Evolutionary conservation across 305 asterid species (phyloP).

Genomic region (Andrographis paniculata): DNA sequence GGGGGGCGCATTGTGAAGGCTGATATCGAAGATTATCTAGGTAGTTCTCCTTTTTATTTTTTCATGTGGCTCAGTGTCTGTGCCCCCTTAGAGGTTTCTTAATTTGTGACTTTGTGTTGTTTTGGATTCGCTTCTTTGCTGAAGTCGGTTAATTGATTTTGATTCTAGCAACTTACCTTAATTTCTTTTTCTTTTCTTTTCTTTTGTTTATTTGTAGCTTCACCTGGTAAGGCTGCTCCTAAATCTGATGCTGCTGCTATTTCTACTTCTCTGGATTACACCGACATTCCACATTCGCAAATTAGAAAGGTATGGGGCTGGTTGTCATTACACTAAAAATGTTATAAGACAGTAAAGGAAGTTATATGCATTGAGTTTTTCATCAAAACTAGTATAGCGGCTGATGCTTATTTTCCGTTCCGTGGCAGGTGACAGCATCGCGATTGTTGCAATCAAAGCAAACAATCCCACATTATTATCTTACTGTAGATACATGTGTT

Average conservation of each 20-base stretch:
- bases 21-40: constrained; percentile 86
- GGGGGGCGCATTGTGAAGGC: constrained; percentile 92
- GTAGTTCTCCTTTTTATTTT: constrained; percentile 30
- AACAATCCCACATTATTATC: constrained; percentile 96
- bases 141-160: constrained; percentile 9
- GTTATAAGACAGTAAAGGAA: not conserved
- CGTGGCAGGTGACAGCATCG: constrained; percentile 82
- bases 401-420: constrained; percentile 18
- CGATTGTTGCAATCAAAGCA: constrained; percentile 91
- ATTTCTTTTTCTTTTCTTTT: constrained; percentile 20
- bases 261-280: constrained; percentile 50
- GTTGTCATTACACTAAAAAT: too few species aligned
- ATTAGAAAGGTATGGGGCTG: constrained; percentile 98
- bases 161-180: constrained; percentile 7
- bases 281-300: constrained; percentile 80
- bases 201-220: constrained; percentile 44
- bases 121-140: constrained; percentile 6
- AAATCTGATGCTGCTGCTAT: constrained; percentile 39
- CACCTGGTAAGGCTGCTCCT: constrained; percentile 57
- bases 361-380: not conserved
- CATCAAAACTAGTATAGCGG: not conserved
- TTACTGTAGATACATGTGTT: constrained; percentile 90
- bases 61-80: constrained; percentile 11
- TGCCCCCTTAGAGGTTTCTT: not conserved
- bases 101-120: not conserved